Conservation (phyloP, 768 basidiomycete species). For the Naganishia randhawae region DNA sequence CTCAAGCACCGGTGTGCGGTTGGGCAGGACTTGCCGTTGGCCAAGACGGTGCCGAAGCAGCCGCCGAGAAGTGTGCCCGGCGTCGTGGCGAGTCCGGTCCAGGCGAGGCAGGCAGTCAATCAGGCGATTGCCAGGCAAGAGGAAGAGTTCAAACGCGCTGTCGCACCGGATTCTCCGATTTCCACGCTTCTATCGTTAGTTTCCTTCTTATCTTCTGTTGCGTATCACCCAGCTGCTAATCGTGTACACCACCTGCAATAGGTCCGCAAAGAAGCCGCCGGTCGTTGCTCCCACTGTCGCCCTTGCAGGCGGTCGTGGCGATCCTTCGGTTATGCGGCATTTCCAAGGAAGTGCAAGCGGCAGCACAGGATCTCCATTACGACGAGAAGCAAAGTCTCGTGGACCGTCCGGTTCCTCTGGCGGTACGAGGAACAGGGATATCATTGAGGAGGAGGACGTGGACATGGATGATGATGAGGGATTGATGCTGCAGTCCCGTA, state of each 20-base stretch:
- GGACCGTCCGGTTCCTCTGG: conserved; percentile 56
- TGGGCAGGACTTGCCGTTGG: conserved; percentile 32
- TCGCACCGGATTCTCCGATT: conserved; percentile 91
- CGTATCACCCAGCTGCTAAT: neutral
- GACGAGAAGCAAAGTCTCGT: conserved; percentile 17
- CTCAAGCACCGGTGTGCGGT: conserved; percentile 51
- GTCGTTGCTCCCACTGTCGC: conserved; percentile 57
- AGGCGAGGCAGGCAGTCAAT: conserved; percentile 34
- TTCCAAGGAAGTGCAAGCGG: conserved; percentile 36
- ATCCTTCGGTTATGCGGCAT: conserved; percentile 44
- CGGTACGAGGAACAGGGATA: conserved; percentile 29
- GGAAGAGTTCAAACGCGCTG: conserved; percentile 92
- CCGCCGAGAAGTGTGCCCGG: conserved; percentile 31
- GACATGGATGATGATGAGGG: conserved; percentile 54
- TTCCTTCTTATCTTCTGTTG: neutral
- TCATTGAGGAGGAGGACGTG: conserved; percentile 49
- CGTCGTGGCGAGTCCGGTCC: conserved; percentile 7
- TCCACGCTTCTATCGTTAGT: conserved; percentile 68
- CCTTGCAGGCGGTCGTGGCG: conserved; percentile 32
- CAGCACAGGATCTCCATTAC: conserved; percentile 15
- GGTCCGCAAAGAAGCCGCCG: conserved; percentile 80
- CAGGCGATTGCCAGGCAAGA: conserved; percentile 56
- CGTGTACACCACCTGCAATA: neutral
- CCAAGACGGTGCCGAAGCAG: conserved; percentile 29
- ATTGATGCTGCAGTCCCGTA: conserved; percentile 48